A percentile compares a stretch with the other conserved stretches of the same genome.
phyloP scores from a whole-genome alignment of 129 eudicot genomes.

The Logfia minima region DNA sequence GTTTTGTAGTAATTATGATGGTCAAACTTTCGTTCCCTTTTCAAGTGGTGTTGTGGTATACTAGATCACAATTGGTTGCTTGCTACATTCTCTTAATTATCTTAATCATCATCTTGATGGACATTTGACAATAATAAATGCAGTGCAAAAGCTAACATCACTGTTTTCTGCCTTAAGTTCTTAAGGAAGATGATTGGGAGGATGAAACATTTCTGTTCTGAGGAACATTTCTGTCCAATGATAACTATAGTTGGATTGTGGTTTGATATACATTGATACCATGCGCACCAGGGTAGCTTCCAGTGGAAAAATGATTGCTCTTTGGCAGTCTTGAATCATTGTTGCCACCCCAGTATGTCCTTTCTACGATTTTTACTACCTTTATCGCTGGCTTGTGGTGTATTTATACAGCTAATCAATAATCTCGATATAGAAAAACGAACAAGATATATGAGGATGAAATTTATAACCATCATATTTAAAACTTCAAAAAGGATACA shows the following conservation, averaged over 20 bases:
- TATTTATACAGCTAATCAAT: neutral
- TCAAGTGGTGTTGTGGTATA: neutral
- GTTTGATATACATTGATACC: no score
- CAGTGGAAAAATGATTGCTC: no score
- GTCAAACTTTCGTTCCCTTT: neutral
- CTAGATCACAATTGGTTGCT: neutral
- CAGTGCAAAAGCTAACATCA: no score
- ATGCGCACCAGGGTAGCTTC: no score
- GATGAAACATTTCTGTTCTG: no score
- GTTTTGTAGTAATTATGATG: conserved; percentile 12
- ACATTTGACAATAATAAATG: no score
- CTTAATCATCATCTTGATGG: no score
- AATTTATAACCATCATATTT: neutral
- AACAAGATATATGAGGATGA: neutral
- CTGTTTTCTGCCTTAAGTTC: no score
- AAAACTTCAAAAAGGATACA: neutral
- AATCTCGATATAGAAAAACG: neutral
- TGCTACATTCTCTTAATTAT: neutral
- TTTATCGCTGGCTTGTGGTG: neutral
- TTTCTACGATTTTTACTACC: neutral
- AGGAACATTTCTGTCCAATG: no score
- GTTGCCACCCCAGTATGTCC: neutral
- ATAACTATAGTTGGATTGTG: no score
- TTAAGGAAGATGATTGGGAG: neutral
- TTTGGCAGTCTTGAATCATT: no score